phyloP scores from a whole-genome alignment of 169 alveolate species.

The Eimeria praecox region DNA sequence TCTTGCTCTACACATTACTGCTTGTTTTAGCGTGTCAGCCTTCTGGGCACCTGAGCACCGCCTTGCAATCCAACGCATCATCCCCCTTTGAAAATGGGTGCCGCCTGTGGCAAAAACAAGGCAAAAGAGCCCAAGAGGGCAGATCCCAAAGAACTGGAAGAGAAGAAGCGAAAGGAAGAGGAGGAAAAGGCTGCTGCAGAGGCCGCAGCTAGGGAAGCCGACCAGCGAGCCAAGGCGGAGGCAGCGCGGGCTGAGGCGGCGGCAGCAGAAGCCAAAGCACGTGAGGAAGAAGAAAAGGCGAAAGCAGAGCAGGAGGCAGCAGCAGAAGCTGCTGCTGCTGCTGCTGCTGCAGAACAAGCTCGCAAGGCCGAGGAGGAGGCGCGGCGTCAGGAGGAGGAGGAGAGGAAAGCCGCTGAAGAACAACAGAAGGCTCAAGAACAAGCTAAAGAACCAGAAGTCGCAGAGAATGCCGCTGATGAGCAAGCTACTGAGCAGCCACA shows the following conservation, averaged over 20 bases:
- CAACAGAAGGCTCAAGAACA: conserved; percentile 63
- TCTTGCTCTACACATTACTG: background rate
- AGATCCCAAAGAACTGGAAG: conserved; percentile 85
- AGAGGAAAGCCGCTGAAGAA: conserved; percentile 69
- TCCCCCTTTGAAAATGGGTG: conserved; percentile 63
- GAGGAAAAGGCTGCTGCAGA: conserved; percentile 81
- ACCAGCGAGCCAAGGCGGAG: conserved; percentile 72
- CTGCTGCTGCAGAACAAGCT: conserved; percentile 60
- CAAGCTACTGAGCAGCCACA: conserved; percentile 68
- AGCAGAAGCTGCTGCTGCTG: conserved; percentile 80
- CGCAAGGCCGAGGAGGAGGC: conserved; percentile 68
- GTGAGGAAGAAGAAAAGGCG: conserved; percentile 79
- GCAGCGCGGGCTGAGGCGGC: conserved; percentile 74
- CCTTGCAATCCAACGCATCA: background rate
- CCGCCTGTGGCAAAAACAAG: conserved; percentile 84
- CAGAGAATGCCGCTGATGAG: conserved; percentile 12
- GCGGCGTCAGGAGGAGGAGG: conserved; percentile 77
- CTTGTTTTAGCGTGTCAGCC: background rate
- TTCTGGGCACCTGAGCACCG: background rate
- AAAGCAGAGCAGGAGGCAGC: conserved; percentile 83
- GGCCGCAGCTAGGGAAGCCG: conserved; percentile 81
- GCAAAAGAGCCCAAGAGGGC: conserved; percentile 88
- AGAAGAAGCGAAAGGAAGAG: conserved; percentile 78
- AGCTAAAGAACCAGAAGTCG: conserved; percentile 14
- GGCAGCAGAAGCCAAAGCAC: conserved; percentile 68